Conservation (phyloP, 2,329 filamentous ascomycete genomes). For the Aspergillus calidoustus region DNA sequence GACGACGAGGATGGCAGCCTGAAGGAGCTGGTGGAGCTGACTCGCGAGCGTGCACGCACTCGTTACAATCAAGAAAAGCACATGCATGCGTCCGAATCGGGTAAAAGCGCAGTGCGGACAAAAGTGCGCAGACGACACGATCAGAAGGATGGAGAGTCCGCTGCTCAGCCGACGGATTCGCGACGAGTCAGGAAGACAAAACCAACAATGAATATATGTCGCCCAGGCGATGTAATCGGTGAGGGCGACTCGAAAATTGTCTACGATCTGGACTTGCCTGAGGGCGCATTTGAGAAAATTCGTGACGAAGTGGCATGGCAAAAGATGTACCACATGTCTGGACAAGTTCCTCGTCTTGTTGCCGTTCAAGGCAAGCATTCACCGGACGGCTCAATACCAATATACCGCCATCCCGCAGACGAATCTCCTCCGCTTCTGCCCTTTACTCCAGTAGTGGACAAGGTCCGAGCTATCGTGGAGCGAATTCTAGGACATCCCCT, state of each 20-base stretch:
- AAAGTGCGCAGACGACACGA: slow-evolving; percentile 33
- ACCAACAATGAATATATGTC: slow-evolving; percentile 36
- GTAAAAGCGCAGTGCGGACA: slow-evolving; percentile 29
- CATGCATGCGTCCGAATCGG: slow-evolving; percentile 1
- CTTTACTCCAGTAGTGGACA: slow-evolving; percentile 74
- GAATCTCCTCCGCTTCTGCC: slow-evolving; percentile 76
- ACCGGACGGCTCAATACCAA: slow-evolving; percentile 71
- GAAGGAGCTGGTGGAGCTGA: slow-evolving; percentile 25
- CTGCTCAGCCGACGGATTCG: slow-evolving; percentile 19
- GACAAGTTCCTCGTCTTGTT: slow-evolving; percentile 87
- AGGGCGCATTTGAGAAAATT: slow-evolving; percentile 69
- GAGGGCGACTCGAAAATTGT: slow-evolving; percentile 81
- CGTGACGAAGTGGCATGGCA: slow-evolving; percentile 82
- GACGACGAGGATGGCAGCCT: slow-evolving; percentile 26
- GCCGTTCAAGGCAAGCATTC: slow-evolving; percentile 80
- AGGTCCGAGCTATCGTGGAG: slow-evolving; percentile 72
- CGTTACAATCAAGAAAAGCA: slow-evolving; percentile 16
- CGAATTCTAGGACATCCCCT: slow-evolving; percentile 74
- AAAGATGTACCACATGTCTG: slow-evolving; percentile 88
- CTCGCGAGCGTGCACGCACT: slow-evolving; percentile 22
- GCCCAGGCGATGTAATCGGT: slow-evolving; percentile 65
- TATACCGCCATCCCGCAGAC: slow-evolving; percentile 95
- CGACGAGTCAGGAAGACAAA: slow-evolving; percentile 29
- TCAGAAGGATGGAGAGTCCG: slow-evolving; percentile 19
- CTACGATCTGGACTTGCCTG: slow-evolving; percentile 66